Base-by-base conservation (phyloP, 805 yeast species). In the Pichia manshurica region DNA sequence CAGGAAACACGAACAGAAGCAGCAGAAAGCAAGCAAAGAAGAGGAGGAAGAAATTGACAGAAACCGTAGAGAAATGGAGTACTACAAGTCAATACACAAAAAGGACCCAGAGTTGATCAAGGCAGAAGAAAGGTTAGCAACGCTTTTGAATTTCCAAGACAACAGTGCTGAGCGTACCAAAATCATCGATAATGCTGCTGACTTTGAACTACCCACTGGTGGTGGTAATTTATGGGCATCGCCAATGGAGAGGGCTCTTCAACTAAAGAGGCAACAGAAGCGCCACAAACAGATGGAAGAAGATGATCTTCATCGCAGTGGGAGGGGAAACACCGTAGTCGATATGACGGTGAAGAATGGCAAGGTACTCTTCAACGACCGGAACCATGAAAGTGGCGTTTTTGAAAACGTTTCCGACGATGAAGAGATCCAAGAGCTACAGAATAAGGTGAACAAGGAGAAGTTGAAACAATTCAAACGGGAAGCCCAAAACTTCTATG, bases 131-230 rank as follows among this genome's bases (percentile, higher is more conserved):
- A 70, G 90, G 44, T 68, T 93, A 42, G 86, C 87, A 29, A 83
- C 79, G 29, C 67, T 93, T 42, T 69, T 93, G 39, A 76, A 80
- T 52, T 93, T 82, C 63, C 99, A 93, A 63, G 87, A 78, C 2
- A 81, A 90, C 16, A 86, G 95, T 6, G 87, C 90, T 1, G 95
- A 88, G 62, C 74, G 99, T 62, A 93, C 99, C 0, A 80, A 79
- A 56, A 88, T 93, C 53, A 90, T 95, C 35, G 99, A 93, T 62
- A 83, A 87, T 60, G 96, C 95, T 0, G 79, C 95, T 5, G 99
- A 93, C 62, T 87, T 78, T 61, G 95, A 87, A 43, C 65, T 82
- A 47, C 69, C 75, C 15, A 67, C 73, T 32, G 66, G 75, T 0
- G 39, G 53, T 5, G 73, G 72, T 29, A 83, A 78, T 54, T 69